A percentile compares a stretch with the other conserved stretches of the same genome.
Evolutionary conservation across 306 rosid genomes (phyloP).

Genomic region (Rosa chinensis): DNA sequence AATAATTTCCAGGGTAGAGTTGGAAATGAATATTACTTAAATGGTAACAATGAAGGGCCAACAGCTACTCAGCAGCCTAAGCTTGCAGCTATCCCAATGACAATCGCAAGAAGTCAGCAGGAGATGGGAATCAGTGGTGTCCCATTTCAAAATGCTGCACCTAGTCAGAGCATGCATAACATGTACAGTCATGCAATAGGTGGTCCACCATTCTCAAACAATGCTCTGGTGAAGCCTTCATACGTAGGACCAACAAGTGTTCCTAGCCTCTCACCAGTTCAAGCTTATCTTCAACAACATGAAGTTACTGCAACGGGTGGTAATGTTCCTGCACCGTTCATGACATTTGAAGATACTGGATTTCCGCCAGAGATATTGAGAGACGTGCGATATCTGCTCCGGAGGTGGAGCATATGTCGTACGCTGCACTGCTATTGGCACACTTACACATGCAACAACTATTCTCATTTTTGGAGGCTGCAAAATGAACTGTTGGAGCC

Average conservation of each 20-base stretch:
- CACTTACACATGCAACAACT: constrained; percentile 91
- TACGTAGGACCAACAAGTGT: constrained; percentile 55
- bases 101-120: constrained; percentile 69
- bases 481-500: constrained; percentile 98
- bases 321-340: constrained; percentile 91
- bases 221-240: constrained; percentile 58
- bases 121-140: constrained; percentile 57
- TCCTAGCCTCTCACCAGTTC: constrained; percentile 70
- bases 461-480: constrained; percentile 98
- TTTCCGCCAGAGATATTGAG: constrained; percentile 95
- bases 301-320: constrained; percentile 97
- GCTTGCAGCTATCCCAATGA: constrained; percentile 65
- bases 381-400: constrained; percentile 99
- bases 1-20: constrained; percentile 54
- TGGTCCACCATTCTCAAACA: constrained; percentile 59
- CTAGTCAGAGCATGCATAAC: constrained; percentile 54
- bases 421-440: constrained; percentile 99
- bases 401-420: constrained; percentile 99
- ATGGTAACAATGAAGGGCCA: constrained; percentile 61
- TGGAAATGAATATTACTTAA: constrained; percentile 66
- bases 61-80: constrained; percentile 66
- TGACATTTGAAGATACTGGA: constrained; percentile 87
- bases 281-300: constrained; percentile 78
- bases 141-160: constrained; percentile 58
- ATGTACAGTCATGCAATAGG: constrained; percentile 55